Conservation (phyloP, 805 yeast genomes). For the Ogataea pilisensis region DNA sequence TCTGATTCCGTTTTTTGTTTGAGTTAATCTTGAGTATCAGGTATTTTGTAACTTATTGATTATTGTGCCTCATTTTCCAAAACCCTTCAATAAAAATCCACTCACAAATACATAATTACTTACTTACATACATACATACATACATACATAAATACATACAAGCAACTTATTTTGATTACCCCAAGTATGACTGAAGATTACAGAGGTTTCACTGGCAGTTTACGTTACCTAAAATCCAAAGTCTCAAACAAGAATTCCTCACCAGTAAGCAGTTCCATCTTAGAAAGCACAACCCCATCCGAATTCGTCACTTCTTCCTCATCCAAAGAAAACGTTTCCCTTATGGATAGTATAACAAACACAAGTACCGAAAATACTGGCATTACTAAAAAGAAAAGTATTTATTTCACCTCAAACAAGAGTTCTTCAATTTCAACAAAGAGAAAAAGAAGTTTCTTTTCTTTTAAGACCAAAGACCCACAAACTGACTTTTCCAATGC, state of each 20-base stretch:
- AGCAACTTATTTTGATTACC: neutral
- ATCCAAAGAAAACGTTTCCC: constrained; percentile 4
- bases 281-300: neutral
- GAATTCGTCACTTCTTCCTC: constrained; percentile 3
- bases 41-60: no score
- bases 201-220: constrained; percentile 19
- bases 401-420: neutral
- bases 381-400: neutral
- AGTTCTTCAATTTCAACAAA: neutral
- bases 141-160: no score
- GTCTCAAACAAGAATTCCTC: constrained; percentile 16
- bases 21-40: no score
- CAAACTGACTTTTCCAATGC: no score
- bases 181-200: constrained; percentile 20
- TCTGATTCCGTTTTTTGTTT: no score
- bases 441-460: no score
- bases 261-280: constrained; percentile 2
- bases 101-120: no score
- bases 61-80: no score
- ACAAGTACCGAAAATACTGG: neutral
- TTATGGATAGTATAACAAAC: neutral
- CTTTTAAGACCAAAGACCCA: no score
- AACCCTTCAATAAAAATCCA: no score
- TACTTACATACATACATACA: no score
- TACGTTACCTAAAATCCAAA: constrained; percentile 21